Percentiles rank a stretch among this genome's conserved stretches.
These are phyloP conservation scores for Basidioascus undulatus DNA, from an alignment of 768 basidiomycete species.

Conservation along the genomic window DNA sequence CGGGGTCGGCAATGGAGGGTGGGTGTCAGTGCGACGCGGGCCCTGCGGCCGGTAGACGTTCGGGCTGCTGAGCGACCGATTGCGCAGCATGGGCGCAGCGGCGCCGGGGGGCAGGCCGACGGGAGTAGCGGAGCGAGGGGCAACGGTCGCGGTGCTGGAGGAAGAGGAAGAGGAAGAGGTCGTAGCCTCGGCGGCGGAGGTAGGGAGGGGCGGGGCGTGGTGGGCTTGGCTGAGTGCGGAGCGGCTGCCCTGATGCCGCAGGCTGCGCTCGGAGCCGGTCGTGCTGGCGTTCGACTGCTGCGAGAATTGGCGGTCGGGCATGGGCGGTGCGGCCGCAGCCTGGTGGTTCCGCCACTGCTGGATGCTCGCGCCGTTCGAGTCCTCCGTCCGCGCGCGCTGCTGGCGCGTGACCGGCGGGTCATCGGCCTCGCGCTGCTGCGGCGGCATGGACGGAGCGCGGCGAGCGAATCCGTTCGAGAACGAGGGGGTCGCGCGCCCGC, in stretches of 20 bases:
- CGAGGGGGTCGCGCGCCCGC: too few relatives aligned
- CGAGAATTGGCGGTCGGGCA: slow-evolving; percentile 1
- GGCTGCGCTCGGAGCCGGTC: slow-evolving; percentile 11
- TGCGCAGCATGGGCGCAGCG: slow-evolving; percentile 16
- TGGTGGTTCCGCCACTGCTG: slow-evolving; percentile 36
- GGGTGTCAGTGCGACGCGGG: background rate
- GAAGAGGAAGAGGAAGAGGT: slow-evolving; percentile 2
- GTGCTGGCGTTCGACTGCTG: background rate
- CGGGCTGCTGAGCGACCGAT: slow-evolving; percentile 20
- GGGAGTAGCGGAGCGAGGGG: background rate
- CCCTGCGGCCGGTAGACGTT: slow-evolving; percentile 18
- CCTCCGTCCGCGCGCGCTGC: slow-evolving; percentile 45
- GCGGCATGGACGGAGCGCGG: slow-evolving; percentile 31
- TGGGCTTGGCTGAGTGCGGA: slow-evolving; percentile 1
- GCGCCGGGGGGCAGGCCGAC: too few relatives aligned
- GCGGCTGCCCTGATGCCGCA: slow-evolving; percentile 8
- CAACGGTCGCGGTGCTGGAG: slow-evolving; percentile 10
- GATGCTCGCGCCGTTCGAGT: slow-evolving; percentile 36
- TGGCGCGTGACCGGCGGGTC: slow-evolving; percentile 25
- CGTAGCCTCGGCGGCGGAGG: slow-evolving; percentile 12
- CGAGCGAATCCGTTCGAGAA: too few relatives aligned
- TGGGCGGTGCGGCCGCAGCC: slow-evolving; percentile 18
- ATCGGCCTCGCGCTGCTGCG: slow-evolving; percentile 27
- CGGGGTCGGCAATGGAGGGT: background rate
- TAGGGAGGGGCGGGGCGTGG: slow-evolving; percentile 4